Conservation (phyloP, 345 rosid genomes). For the Litchi chinensis region DNA sequence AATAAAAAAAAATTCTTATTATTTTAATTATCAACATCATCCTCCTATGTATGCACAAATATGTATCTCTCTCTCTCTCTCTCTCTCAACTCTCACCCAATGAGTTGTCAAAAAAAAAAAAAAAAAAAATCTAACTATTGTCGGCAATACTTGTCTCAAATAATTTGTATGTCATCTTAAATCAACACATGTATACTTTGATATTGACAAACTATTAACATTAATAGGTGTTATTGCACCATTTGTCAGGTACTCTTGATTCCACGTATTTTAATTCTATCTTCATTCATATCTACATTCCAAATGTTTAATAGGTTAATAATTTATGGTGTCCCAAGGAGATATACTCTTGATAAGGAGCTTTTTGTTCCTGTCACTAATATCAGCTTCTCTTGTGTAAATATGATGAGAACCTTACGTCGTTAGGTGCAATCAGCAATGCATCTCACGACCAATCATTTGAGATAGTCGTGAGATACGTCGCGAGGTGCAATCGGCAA, state of each 20-base stretch:
- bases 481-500: too few relatives aligned
- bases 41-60: not conserved
- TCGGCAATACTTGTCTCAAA: slow-evolving; percentile 28
- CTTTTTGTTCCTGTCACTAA: too few relatives aligned
- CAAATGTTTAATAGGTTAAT: not conserved
- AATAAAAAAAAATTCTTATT: too few relatives aligned
- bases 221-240: slow-evolving; percentile 22
- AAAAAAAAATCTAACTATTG: slow-evolving; percentile 2
- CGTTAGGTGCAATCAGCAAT: too few relatives aligned
- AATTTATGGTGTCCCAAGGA: not conserved
- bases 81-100: not conserved
- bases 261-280: not conserved
- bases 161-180: slow-evolving; percentile 7
- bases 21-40: not conserved
- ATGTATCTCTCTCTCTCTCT: not conserved
- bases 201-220: slow-evolving; percentile 3
- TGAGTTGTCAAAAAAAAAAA: not conserved
- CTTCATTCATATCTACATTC: not conserved
- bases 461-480: too few relatives aligned
- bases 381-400: too few relatives aligned
- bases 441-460: too few relatives aligned
- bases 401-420: too few relatives aligned
- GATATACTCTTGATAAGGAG: too few relatives aligned
- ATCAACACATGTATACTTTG: slow-evolving; percentile 6
- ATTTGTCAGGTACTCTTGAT: slow-evolving; percentile 2